A percentile compares a stretch with the other conserved stretches of the same genome.
phyloP scores from a whole-genome alignment of 2,329 filamentous ascomycete genomes.

The Exophiala alcalophila region DNA sequence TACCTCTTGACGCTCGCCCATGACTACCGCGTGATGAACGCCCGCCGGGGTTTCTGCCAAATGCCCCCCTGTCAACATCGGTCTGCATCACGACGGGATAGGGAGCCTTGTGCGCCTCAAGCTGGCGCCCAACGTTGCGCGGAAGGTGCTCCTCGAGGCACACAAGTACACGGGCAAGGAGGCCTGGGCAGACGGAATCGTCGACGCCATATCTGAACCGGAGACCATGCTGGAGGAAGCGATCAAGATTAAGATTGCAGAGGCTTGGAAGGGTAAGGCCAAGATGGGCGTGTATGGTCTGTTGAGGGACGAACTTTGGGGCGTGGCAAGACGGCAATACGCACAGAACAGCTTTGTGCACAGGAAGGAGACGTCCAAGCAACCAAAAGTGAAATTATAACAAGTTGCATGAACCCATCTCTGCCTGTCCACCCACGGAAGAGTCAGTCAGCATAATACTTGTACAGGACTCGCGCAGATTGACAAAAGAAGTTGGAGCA shows the following conservation, averaged over 20 bases:
- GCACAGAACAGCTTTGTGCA: constrained; percentile 53
- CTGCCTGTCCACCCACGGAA: background rate
- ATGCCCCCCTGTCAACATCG: constrained; percentile 55
- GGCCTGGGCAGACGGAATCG: constrained; percentile 51
- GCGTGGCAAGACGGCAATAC: constrained; percentile 50
- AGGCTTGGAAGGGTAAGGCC: constrained; percentile 39
- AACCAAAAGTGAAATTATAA: constrained; percentile 49
- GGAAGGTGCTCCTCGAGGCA: constrained; percentile 55
- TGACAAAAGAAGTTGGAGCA: no score
- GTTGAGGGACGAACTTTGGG: constrained; percentile 53
- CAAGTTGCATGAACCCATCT: background rate
- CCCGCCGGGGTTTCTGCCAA: constrained; percentile 44
- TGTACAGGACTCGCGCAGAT: no score
- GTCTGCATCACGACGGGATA: constrained; percentile 55
- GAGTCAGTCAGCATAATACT: no score
- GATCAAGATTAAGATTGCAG: constrained; percentile 42
- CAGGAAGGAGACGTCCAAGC: constrained; percentile 41
- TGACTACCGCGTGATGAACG: constrained; percentile 49
- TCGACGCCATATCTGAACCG: constrained; percentile 50
- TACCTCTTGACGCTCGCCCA: constrained; percentile 47
- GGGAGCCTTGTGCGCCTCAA: constrained; percentile 52
- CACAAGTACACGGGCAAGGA: constrained; percentile 53
- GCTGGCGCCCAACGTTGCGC: constrained; percentile 49
- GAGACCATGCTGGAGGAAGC: constrained; percentile 48
- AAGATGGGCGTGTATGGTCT: constrained; percentile 46